Conservation (phyloP, 2,329 filamentous ascomycete genomes). For the Stemphylium lycopersici region DNA sequence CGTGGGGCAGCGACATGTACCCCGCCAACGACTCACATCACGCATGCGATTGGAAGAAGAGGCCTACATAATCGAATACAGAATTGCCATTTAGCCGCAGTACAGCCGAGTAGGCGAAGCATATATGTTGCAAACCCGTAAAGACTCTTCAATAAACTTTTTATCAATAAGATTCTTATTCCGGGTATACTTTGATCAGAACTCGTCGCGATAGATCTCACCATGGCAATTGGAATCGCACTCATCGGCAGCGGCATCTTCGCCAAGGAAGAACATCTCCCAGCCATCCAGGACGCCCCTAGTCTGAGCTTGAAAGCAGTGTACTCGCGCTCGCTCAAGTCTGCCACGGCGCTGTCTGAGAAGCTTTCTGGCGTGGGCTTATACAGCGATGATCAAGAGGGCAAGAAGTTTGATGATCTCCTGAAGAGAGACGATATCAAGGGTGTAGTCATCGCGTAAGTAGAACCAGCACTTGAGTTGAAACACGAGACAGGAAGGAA, state of each 20-base stretch:
- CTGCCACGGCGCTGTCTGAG: constrained; percentile 54
- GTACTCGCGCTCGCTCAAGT: constrained; percentile 67
- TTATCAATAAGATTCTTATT: background rate
- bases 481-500: background rate
- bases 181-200: background rate
- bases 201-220: background rate
- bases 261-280: constrained; percentile 65
- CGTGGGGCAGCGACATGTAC: constrained; percentile 19
- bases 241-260: constrained; percentile 70
- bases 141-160: background rate
- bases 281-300: constrained; percentile 64
- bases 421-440: constrained; percentile 61
- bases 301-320: constrained; percentile 65
- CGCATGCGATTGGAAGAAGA: constrained; percentile 15
- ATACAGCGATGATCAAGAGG: constrained; percentile 63
- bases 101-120: constrained; percentile 4
- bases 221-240: constrained; percentile 59
- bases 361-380: constrained; percentile 56
- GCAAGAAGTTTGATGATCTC: constrained; percentile 58
- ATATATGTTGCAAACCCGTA: background rate
- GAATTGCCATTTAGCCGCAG: constrained; percentile 29
- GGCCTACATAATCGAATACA: background rate
- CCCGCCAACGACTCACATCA: constrained; percentile 11
- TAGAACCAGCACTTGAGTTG: background rate
- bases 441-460: constrained; percentile 62